These are phyloP conservation scores for Cardamine occulta DNA, from an alignment of 345 rosid species.

Conservation along the genomic window DNA sequence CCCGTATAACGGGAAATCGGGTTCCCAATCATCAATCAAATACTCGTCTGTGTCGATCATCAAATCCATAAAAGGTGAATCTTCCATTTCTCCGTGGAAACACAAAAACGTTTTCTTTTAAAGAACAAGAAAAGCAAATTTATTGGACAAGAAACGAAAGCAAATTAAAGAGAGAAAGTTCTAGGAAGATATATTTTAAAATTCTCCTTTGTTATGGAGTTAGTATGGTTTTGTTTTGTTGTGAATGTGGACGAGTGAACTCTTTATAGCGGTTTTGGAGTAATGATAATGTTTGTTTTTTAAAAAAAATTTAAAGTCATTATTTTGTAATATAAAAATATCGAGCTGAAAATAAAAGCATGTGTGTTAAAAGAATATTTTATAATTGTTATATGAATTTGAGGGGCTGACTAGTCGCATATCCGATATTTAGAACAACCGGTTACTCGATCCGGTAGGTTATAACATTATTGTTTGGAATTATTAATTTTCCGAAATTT, in stretches of 20 bases:
- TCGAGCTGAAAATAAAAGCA: neutral
- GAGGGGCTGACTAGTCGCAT: neutral
- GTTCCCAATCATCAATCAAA: constrained; percentile 40
- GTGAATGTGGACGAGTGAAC: constrained; percentile 22
- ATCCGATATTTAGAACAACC: neutral
- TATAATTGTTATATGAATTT: neutral
- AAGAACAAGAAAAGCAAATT: constrained; percentile 2
- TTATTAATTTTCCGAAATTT: neutral
- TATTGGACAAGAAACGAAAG: constrained; percentile 11
- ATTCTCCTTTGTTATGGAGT: neutral
- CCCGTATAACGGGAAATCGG: constrained; percentile 4
- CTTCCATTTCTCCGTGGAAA: constrained; percentile 38
- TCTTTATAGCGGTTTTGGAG: constrained; percentile 28
- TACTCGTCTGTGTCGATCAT: constrained; percentile 42
- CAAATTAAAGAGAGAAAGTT: neutral
- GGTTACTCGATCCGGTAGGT: constrained; percentile 20
- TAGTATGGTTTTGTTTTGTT: constrained; percentile 20
- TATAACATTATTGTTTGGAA: neutral
- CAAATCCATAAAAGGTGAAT: constrained; percentile 39
- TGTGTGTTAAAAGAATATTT: neutral
- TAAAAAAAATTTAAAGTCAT: neutral
- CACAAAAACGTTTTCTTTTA: neutral
- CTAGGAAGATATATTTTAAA: neutral
- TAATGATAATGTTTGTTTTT: neutral
- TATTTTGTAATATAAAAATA: neutral